These are phyloP conservation scores for Skeletonema tropicum DNA, from an alignment of 108 stramenopile species.

Conservation along the genomic window DNA sequence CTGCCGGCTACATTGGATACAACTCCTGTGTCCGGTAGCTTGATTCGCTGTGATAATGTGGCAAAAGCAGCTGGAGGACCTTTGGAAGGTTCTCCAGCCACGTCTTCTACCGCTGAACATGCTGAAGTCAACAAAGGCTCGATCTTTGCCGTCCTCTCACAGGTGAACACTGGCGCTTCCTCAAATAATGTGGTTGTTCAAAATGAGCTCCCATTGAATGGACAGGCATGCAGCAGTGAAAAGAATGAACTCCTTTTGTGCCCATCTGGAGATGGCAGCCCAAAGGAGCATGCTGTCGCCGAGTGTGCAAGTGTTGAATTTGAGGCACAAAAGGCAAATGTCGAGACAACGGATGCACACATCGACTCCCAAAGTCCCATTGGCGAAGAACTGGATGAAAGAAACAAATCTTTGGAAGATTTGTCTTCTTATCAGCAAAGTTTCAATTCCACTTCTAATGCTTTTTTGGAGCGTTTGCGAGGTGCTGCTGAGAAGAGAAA, in stretches of 20 bases:
- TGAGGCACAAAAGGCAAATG: not conserved
- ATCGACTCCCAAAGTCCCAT: not conserved
- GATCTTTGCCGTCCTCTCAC: conserved; percentile 5
- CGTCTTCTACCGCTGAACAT: not conserved
- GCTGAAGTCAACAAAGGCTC: not conserved
- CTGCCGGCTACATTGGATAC: not conserved
- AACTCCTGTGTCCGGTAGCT: conserved; percentile 18
- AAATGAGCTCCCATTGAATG: no score
- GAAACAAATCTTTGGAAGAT: conserved; percentile 27
- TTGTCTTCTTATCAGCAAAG: conserved; percentile 26
- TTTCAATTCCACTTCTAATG: conserved; percentile 37
- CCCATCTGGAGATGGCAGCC: not conserved
- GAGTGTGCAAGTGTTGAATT: not conserved
- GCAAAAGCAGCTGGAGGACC: not conserved
- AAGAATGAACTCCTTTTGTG: not conserved
- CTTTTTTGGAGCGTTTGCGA: conserved; percentile 36
- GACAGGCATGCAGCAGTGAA: not conserved
- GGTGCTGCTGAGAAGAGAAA: conserved; percentile 43
- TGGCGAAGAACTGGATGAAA: conserved; percentile 9
- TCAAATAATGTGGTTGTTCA: not conserved
- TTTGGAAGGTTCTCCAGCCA: not conserved
- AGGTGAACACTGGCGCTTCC: not conserved
- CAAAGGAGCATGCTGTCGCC: not conserved
- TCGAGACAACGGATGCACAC: not conserved
- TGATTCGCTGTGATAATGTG: not conserved